Evolutionary conservation across 225 moss, liverwort and hornwort species (phyloP).

Genomic region (Physcomitrellopsis africana): DNA sequence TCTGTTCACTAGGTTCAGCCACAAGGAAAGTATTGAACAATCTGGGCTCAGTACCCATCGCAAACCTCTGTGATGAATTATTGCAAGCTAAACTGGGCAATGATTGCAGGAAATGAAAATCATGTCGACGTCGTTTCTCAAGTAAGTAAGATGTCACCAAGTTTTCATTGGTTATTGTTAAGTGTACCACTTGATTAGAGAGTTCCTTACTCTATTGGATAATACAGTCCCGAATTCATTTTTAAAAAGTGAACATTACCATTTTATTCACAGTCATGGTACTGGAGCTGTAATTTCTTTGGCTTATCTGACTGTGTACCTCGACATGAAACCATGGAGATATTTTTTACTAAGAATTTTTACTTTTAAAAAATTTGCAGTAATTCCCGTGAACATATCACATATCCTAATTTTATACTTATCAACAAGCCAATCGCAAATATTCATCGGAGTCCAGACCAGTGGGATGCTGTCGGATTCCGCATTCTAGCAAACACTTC

Average conservation of each 20-base stretch:
- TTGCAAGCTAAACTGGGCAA: constrained; percentile 15
- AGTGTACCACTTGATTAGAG: not conserved
- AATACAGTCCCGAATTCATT: no score
- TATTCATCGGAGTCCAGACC: constrained; percentile 81
- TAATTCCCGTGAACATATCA: constrained; percentile 70
- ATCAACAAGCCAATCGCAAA: constrained; percentile 83
- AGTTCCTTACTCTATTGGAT: no score
- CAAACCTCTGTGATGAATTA: constrained; percentile 8
- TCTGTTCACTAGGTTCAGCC: not conserved
- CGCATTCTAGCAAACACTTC: constrained; percentile 75
- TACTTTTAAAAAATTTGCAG: constrained; percentile 44
- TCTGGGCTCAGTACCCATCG: not conserved
- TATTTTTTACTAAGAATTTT: not conserved
- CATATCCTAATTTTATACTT: constrained; percentile 74
- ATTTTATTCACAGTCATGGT: no score
- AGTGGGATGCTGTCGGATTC: constrained; percentile 84
- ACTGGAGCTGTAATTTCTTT: no score
- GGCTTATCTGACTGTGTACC: no score
- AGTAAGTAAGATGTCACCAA: constrained; percentile 36
- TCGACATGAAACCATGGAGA: not conserved
- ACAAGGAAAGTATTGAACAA: not conserved
- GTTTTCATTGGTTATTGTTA: not conserved
- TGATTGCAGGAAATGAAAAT: constrained; percentile 87
- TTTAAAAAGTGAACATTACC: no score
- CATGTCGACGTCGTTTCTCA: constrained; percentile 79